A percentile compares a stretch with the other conserved stretches of the same genome.
phyloP scores from a whole-genome alignment of 1,284 basidiomycete genomes.

The Trichosporon sp. region DNA sequence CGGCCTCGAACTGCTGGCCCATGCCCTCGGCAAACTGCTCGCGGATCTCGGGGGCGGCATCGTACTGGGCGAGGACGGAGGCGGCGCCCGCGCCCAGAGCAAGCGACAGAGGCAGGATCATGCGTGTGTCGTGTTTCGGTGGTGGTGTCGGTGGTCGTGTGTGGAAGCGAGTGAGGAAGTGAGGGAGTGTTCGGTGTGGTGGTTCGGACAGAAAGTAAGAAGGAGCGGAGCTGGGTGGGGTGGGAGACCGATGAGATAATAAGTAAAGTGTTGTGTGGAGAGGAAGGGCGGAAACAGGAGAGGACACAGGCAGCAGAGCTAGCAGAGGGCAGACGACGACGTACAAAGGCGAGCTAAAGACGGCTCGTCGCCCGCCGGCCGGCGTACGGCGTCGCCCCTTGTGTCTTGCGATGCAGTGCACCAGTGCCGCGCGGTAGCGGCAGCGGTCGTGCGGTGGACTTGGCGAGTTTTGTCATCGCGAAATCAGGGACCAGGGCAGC shows the following conservation, averaged over 20 bases:
- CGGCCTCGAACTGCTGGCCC: neutral
- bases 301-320: no score
- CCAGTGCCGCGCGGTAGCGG: no score
- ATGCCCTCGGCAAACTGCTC: conserved; percentile 3
- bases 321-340: neutral
- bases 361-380: neutral
- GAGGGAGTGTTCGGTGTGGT: neutral
- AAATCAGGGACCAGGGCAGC: neutral
- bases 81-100: conserved; percentile 2
- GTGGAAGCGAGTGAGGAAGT: neutral
- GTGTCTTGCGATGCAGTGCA: neutral
- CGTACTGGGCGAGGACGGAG: neutral
- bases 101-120: neutral
- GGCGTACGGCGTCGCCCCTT: neutral
- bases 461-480: neutral
- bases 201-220: neutral
- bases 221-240: neutral
- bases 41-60: neutral
- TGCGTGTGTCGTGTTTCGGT: neutral
- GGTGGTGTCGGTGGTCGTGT: neutral
- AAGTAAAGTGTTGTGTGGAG: neutral
- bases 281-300: neutral
- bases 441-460: neutral
- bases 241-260: neutral
- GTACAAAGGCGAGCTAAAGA: neutral